These are phyloP conservation scores for Mycena galericulata DNA, from an alignment of 768 basidiomycete species.

Conservation along the genomic window DNA sequence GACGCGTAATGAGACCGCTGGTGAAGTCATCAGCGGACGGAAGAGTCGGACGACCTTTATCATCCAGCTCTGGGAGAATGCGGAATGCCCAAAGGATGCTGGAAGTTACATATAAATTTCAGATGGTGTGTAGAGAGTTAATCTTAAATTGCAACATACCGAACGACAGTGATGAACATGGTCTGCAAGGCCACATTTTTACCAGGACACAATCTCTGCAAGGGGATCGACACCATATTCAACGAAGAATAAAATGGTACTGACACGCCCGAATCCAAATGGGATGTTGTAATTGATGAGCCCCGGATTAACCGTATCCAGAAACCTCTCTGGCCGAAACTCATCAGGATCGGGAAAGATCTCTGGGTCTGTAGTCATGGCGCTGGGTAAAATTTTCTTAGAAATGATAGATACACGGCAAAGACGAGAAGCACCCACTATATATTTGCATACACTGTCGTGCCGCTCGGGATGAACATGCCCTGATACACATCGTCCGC, in stretches of 20 bases:
- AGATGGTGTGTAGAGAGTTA: too few relatives aligned
- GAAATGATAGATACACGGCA: background rate
- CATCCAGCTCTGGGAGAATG: background rate
- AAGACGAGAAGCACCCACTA: background rate
- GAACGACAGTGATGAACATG: slow-evolving; percentile 2
- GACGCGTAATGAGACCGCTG: background rate
- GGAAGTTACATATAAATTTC: too few relatives aligned
- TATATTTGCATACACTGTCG: slow-evolving; percentile 23
- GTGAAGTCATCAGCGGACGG: slow-evolving; percentile 17
- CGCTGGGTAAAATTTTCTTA: background rate
- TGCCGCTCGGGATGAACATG: slow-evolving; percentile 53
- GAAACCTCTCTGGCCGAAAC: slow-evolving; percentile 19
- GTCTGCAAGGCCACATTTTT: slow-evolving; percentile 12
- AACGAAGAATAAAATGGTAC: background rate
- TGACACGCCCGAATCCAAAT: slow-evolving; percentile 24
- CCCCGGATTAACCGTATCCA: background rate
- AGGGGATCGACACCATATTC: background rate
- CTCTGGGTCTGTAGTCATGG: slow-evolving; percentile 22
- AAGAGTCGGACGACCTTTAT: background rate
- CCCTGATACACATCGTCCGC: slow-evolving; percentile 52
- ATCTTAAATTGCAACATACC: background rate
- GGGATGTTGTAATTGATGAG: slow-evolving; percentile 1
- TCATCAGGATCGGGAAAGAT: slow-evolving; percentile 16
- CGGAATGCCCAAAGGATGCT: slow-evolving; percentile 26
- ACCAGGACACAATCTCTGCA: slow-evolving; percentile 15